Percentiles rank a stretch among this genome's conserved stretches.
Evolutionary conservation across 768 basidiomycete species (phyloP).

Genomic region (Amanita exitialis): DNA sequence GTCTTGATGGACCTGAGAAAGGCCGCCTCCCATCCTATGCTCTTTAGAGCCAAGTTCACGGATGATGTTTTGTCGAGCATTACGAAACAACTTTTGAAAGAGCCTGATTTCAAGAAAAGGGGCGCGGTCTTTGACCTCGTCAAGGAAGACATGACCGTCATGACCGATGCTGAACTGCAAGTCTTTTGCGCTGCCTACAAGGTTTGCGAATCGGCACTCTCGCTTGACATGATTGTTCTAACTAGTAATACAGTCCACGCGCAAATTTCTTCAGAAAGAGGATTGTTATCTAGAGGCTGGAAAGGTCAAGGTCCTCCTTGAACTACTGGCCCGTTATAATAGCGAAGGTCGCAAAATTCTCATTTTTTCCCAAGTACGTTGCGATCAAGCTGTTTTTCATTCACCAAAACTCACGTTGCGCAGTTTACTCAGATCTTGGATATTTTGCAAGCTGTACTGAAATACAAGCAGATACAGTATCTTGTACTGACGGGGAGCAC

Average conservation of each 20-base stretch:
- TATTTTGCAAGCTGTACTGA: conserved; percentile 79
- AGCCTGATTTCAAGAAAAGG: conserved; percentile 83
- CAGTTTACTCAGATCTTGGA: conserved; percentile 96
- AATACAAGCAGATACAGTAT: conserved; percentile 61
- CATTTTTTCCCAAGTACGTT: conserved; percentile 85
- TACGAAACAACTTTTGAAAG: conserved; percentile 77
- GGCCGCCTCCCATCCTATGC: conserved; percentile 92
- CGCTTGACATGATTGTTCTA: background rate
- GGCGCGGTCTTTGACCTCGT: conserved; percentile 75
- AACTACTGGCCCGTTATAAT: conserved; percentile 58
- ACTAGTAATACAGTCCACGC: conserved; percentile 41
- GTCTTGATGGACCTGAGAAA: conserved; percentile 97
- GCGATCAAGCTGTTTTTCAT: background rate
- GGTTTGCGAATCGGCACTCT: conserved; percentile 31
- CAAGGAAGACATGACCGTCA: conserved; percentile 95
- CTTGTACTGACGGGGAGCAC: conserved; percentile 88
- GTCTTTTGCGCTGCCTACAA: conserved; percentile 79
- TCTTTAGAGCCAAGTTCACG: conserved; percentile 81
- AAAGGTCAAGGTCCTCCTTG: conserved; percentile 69
- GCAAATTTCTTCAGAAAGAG: conserved; percentile 65
- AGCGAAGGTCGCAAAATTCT: conserved; percentile 71
- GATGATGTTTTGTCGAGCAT: conserved; percentile 67
- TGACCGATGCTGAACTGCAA: conserved; percentile 96
- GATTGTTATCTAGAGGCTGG: conserved; percentile 80
- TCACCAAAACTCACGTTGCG: background rate